Percentiles rank a stretch among this genome's conserved stretches.
These are phyloP conservation scores for Mucuna pruriens DNA, from an alignment of 306 rosid species.

Conservation along the genomic window DNA sequence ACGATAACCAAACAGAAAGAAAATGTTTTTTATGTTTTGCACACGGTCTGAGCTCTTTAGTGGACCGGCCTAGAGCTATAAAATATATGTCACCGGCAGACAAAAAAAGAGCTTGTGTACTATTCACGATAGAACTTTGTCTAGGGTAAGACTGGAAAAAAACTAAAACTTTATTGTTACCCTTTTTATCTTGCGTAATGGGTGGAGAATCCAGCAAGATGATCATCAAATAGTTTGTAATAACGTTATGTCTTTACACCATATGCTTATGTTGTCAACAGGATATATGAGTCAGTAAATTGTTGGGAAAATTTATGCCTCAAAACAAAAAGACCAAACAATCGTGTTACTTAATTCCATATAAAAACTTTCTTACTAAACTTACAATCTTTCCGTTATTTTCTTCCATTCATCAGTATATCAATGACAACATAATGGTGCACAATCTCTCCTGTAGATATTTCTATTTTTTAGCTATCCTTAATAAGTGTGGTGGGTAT, in stretches of 20 bases:
- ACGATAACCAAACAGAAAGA: conserved; percentile 4
- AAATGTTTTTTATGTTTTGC: conserved; percentile 6
- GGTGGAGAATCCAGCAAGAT: conserved; percentile 41
- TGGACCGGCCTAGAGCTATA: conserved; percentile 42
- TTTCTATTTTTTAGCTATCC: too few relatives aligned
- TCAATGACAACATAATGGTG: too few relatives aligned
- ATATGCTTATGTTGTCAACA: too few relatives aligned
- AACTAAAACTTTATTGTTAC: background rate
- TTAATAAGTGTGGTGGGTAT: too few relatives aligned
- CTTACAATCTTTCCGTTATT: too few relatives aligned
- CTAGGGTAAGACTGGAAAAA: background rate
- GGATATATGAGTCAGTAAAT: too few relatives aligned
- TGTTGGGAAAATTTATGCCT: too few relatives aligned
- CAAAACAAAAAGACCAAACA: too few relatives aligned
- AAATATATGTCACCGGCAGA: conserved; percentile 54
- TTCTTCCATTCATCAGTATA: too few relatives aligned
- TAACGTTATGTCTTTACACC: background rate
- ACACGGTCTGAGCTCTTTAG: conserved; percentile 41
- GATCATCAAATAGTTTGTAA: background rate
- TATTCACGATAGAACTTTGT: conserved; percentile 33
- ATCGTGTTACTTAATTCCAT: too few relatives aligned
- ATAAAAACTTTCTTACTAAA: too few relatives aligned
- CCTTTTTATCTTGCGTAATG: background rate
- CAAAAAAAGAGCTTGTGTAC: conserved; percentile 38
- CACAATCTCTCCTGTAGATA: too few relatives aligned